A percentile compares a stretch with the other conserved stretches of the same genome.
These are phyloP conservation scores for Colletotrichum sidae DNA, from an alignment of 2,329 filamentous ascomycete genomes.

Conservation along the genomic window DNA sequence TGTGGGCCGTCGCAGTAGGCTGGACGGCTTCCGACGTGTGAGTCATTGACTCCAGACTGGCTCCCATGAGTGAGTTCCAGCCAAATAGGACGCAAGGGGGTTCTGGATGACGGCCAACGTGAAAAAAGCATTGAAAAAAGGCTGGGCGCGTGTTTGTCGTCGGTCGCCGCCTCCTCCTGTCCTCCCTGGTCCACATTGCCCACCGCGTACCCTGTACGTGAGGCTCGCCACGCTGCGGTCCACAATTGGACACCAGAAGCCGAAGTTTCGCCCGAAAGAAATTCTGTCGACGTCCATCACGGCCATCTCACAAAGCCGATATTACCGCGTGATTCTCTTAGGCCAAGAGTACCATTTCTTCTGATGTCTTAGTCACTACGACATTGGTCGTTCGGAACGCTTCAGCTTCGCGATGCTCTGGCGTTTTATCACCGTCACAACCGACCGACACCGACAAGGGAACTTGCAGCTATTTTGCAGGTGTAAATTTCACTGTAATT, in stretches of 20 bases:
- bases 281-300: constrained; percentile 28
- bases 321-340: background rate
- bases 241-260: constrained; percentile 28
- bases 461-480: constrained; percentile 32
- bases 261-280: constrained; percentile 29
- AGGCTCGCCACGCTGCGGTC: constrained; percentile 35
- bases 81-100: constrained; percentile 4
- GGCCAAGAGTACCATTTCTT: too few relatives aligned
- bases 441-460: constrained; percentile 10
- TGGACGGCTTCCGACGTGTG: constrained; percentile 37
- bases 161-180: constrained; percentile 1
- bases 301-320: background rate
- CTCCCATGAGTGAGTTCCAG: constrained; percentile 29
- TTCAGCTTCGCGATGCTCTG: constrained; percentile 10
- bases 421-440: constrained; percentile 14
- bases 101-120: background rate
- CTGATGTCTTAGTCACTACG: background rate
- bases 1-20: constrained; percentile 30
- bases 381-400: background rate
- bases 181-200: background rate
- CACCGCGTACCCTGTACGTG: constrained; percentile 31
- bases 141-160: constrained; percentile 28
- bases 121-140: constrained; percentile 27
- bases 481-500: constrained; percentile 36
- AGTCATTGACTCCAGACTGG: constrained; percentile 37